Percentiles rank a stretch among this genome's conserved stretches.
Conservation (phyloP, 176 grass and related monocot genomes). For the Pontederia paniculata region DNA sequence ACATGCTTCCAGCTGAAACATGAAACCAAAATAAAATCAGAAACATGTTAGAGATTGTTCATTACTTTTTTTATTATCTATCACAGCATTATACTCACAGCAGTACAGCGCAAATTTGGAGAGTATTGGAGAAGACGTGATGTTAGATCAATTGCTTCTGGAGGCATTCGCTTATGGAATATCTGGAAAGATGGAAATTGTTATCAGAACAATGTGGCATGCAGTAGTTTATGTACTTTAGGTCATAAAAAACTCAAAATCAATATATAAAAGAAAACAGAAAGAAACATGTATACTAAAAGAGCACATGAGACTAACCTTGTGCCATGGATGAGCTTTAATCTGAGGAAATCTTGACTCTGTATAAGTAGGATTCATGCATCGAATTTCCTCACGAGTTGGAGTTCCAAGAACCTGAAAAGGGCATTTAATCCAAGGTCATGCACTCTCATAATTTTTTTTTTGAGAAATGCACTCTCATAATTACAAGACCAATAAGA, state of each 20-base stretch:
- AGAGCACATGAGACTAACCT: constrained; percentile 19
- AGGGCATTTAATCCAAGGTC: not conserved
- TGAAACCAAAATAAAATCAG: not conserved
- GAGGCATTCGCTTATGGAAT: constrained; percentile 75
- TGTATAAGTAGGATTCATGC: constrained; percentile 65
- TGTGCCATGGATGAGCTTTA: constrained; percentile 71
- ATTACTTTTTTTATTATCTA: not conserved
- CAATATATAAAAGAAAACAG: no score
- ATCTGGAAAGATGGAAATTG: constrained; percentile 21
- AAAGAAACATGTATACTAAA: not conserved
- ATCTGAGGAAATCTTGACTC: constrained; percentile 68
- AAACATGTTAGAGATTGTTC: not conserved
- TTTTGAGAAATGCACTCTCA: no score
- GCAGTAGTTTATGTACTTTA: no score
- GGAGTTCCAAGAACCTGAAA: constrained; percentile 66
- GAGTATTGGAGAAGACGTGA: constrained; percentile 70
- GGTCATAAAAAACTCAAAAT: no score
- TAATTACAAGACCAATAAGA: not conserved
- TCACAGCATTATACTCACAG: constrained; percentile 22
- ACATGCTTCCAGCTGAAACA: constrained; percentile 54
- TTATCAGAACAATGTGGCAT: no score
- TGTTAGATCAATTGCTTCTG: constrained; percentile 63
- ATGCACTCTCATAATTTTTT: not conserved
- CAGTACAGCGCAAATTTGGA: constrained; percentile 63
- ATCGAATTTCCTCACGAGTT: constrained; percentile 63